phyloP scores from a whole-genome alignment of 768 basidiomycete genomes.

The Austroboletus eburneus region DNA sequence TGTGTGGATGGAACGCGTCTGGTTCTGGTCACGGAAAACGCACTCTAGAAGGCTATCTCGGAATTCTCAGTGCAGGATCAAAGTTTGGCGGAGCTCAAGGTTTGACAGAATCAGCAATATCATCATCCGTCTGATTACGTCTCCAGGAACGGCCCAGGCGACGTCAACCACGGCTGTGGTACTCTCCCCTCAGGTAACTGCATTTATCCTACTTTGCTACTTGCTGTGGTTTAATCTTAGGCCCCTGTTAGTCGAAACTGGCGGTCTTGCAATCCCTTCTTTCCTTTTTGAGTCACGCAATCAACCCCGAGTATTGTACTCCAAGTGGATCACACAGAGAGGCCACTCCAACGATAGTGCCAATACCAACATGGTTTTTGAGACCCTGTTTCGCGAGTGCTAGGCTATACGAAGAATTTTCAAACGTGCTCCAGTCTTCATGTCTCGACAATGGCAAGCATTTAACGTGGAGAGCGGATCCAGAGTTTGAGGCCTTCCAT shows the following conservation, averaged over 20 bases:
- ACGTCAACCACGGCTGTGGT: slow-evolving; percentile 64
- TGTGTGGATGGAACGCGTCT: slow-evolving; percentile 62
- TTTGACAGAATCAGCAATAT: slow-evolving; percentile 15
- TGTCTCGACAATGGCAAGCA: slow-evolving; percentile 13
- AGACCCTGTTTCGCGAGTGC: slow-evolving; percentile 50
- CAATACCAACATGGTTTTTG: slow-evolving; percentile 61
- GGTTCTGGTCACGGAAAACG: slow-evolving; percentile 53
- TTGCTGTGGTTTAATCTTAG: slow-evolving; percentile 6
- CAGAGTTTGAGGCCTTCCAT: slow-evolving; percentile 20
- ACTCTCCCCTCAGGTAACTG: slow-evolving; percentile 54
- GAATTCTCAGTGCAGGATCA: slow-evolving; percentile 68
- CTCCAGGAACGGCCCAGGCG: slow-evolving; percentile 33
- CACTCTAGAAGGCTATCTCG: slow-evolving; percentile 75
- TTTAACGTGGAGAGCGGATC: slow-evolving; percentile 24
- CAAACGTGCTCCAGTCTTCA: slow-evolving; percentile 38
- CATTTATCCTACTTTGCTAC: background rate
- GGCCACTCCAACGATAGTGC: slow-evolving; percentile 7
- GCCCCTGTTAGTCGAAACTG: slow-evolving; percentile 60
- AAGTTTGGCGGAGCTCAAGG: slow-evolving; percentile 57
- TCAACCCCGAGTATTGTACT: slow-evolving; percentile 24
- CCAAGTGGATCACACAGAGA: slow-evolving; percentile 12
- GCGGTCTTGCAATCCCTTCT: slow-evolving; percentile 70
- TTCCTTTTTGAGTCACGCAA: slow-evolving; percentile 55
- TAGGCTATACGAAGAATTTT: slow-evolving; percentile 53
- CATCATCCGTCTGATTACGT: background rate